phyloP scores from a whole-genome alignment of 768 basidiomycete genomes.

The Boletus coccyginus region DNA sequence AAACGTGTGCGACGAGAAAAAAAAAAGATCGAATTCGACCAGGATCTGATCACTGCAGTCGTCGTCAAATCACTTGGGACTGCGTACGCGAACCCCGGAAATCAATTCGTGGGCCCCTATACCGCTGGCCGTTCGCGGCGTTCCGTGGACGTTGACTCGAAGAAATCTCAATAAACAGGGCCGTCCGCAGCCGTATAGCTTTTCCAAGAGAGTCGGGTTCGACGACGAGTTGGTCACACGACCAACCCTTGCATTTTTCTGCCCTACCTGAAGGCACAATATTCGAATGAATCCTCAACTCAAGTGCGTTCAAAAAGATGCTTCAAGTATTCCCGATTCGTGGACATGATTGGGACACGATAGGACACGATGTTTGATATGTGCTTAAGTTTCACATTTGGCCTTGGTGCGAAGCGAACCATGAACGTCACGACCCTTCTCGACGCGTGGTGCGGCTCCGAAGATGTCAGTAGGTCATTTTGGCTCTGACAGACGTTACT shows the following conservation, averaged over 20 bases:
- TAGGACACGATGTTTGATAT: neutral
- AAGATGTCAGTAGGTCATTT: neutral
- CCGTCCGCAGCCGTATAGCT: neutral
- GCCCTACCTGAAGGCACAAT: neutral
- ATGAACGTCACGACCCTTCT: neutral
- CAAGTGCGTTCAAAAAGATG: conserved; percentile 7
- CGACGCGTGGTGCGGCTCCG: neutral
- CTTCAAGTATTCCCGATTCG: neutral
- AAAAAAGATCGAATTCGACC: neutral
- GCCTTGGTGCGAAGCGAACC: no score
- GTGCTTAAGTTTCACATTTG: neutral
- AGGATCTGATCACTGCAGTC: neutral
- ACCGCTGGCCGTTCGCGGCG: neutral
- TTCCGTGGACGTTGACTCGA: neutral
- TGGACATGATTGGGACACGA: no score
- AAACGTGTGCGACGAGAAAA: neutral
- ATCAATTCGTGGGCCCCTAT: neutral
- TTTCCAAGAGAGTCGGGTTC: neutral
- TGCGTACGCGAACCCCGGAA: neutral
- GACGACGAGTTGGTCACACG: neutral
- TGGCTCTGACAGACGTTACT: neutral
- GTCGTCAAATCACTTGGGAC: neutral
- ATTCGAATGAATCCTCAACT: neutral
- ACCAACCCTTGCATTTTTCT: neutral
- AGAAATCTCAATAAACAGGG: neutral